phyloP scores from a whole-genome alignment of 2,329 filamentous ascomycete genomes.

The Pseudodiploospora longispora region DNA sequence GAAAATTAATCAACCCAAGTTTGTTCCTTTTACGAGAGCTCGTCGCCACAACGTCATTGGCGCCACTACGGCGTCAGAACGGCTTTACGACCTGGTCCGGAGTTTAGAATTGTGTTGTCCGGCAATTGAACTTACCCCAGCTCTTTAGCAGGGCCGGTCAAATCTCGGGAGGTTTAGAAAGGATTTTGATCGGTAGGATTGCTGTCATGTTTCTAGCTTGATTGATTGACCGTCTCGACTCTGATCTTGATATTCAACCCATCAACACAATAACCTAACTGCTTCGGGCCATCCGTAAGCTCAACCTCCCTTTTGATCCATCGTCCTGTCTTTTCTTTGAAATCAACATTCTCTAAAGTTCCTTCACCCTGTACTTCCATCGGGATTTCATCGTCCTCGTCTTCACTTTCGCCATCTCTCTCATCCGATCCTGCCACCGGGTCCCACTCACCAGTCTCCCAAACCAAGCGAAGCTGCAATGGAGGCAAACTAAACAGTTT shows the following conservation, averaged over 20 bases:
- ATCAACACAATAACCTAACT: conserved; percentile 78
- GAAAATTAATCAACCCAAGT: no score
- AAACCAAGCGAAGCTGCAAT: conserved; percentile 59
- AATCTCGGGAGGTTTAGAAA: no score
- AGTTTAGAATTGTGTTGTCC: no score
- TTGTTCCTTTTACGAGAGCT: no score
- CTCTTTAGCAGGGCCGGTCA: no score
- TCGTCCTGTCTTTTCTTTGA: conserved; percentile 35
- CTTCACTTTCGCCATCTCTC: conserved; percentile 46
- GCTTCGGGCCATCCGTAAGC: conserved; percentile 68
- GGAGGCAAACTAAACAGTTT: conserved; percentile 60
- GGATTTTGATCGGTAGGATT: no score
- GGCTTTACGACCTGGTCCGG: no score
- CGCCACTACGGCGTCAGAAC: no score
- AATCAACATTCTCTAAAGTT: conserved; percentile 7
- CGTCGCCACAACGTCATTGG: no score
- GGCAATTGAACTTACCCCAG: no score
- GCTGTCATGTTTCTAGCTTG: no score
- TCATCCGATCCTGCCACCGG: conserved; percentile 59
- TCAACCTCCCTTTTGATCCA: conserved; percentile 75
- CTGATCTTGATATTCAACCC: conserved; percentile 61
- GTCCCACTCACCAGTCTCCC: conserved; percentile 90
- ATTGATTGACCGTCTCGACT: conserved; percentile 43
- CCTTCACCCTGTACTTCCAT: conserved; percentile 17
- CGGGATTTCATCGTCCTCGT: conserved; percentile 39